Evolutionary conservation across 306 rosid genomes (phyloP).

Genomic region (Boehmeria nivea): DNA sequence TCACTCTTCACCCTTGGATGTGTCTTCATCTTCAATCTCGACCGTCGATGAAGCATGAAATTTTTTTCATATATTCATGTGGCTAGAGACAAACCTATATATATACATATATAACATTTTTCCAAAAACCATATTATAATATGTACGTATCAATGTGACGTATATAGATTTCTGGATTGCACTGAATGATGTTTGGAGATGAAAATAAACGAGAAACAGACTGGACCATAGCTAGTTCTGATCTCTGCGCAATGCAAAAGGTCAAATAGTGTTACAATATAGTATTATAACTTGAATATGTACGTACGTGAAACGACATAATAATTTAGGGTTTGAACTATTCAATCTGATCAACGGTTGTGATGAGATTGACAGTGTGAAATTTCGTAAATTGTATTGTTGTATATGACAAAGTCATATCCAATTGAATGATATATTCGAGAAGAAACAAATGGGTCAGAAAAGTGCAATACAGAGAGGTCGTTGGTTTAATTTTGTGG

Average conservation of each 20-base stretch:
- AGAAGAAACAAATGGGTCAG: background rate
- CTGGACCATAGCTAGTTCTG: too few species aligned
- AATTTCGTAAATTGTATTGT: too few species aligned
- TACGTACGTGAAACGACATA: too few species aligned
- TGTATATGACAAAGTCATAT: background rate
- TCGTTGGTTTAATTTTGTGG: constrained; percentile 12
- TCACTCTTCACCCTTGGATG: background rate
- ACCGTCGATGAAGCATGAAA: background rate
- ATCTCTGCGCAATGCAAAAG: too few species aligned
- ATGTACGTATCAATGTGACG: too few species aligned
- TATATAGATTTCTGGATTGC: background rate
- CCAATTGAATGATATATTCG: background rate
- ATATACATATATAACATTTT: background rate
- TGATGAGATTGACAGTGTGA: too few species aligned
- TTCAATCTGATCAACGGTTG: too few species aligned
- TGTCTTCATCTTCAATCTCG: background rate
- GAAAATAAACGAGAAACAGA: too few species aligned
- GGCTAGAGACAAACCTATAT: background rate
- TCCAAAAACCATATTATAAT: background rate
- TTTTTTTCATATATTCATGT: too few species aligned
- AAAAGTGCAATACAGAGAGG: background rate
- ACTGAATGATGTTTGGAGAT: background rate
- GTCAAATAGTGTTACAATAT: too few species aligned
- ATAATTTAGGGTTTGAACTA: too few species aligned
- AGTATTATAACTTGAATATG: too few species aligned